These are phyloP conservation scores for Penicillium bovifimosum DNA, from an alignment of 495 filamentous ascomycete genomes.

Conservation along the genomic window DNA sequence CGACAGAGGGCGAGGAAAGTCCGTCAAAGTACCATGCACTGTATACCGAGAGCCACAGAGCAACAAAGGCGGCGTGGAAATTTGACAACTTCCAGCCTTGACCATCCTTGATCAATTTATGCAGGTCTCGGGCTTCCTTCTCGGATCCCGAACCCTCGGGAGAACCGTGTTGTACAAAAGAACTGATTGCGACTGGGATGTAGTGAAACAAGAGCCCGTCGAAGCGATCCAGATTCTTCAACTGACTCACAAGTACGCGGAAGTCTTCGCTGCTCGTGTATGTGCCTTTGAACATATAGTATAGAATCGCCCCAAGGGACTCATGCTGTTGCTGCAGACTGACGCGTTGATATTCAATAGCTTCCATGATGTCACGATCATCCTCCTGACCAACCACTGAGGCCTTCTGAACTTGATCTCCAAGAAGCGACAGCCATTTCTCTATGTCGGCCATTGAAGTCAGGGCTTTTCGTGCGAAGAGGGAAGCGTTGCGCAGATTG, in stretches of 20 bases:
- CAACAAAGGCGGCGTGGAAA: conserved; percentile 68
- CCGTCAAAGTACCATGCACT: conserved; percentile 82
- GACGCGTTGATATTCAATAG: conserved; percentile 62
- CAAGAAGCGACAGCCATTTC: conserved; percentile 62
- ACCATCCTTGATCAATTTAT: conserved; percentile 61
- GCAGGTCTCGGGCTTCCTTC: conserved; percentile 60
- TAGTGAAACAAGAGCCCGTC: conserved; percentile 70
- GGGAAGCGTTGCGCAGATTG: conserved; percentile 39
- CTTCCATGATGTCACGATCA: conserved; percentile 57
- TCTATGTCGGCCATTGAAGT: conserved; percentile 67
- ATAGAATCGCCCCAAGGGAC: conserved; percentile 68
- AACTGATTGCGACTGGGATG: conserved; percentile 67
- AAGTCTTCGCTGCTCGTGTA: conserved; percentile 68
- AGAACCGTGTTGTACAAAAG: conserved; percentile 68
- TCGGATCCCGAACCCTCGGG: conserved; percentile 56
- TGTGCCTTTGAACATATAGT: conserved; percentile 68
- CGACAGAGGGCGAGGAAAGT: conserved; percentile 40
- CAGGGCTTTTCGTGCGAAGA: conserved; percentile 64
- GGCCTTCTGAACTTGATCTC: conserved; percentile 64
- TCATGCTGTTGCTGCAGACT: conserved; percentile 85
- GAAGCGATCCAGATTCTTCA: conserved; percentile 66
- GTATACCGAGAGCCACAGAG: conserved; percentile 88
- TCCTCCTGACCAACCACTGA: conserved; percentile 59
- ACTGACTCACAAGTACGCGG: conserved; percentile 53
- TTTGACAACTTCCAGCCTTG: conserved; percentile 62